phyloP scores from a whole-genome alignment of 139 green algal species.

The Diplosphaera chodatii region DNA sequence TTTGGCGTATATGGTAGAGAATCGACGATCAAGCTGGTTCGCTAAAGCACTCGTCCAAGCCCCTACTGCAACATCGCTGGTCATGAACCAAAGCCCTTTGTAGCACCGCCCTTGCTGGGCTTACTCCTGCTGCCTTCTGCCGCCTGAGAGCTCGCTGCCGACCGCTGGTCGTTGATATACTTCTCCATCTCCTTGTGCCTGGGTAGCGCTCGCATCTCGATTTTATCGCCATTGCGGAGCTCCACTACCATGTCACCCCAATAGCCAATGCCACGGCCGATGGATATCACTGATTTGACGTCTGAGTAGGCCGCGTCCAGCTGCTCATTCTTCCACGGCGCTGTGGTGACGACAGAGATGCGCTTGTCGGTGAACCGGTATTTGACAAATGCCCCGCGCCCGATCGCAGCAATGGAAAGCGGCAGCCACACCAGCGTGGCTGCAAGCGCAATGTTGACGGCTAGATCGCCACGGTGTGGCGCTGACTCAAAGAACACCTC shows the following conservation, averaged over 20 bases:
- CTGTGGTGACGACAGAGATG: constrained; percentile 63
- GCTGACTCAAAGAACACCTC: constrained; percentile 52
- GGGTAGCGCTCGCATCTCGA: constrained; percentile 79
- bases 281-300: constrained; percentile 64
- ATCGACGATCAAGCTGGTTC: too few species aligned
- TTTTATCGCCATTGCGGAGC: constrained; percentile 66
- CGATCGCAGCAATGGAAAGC: constrained; percentile 66
- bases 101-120: background rate
- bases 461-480: constrained; percentile 66
- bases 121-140: background rate
- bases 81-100: background rate
- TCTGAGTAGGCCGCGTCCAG: constrained; percentile 55
- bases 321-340: constrained; percentile 82
- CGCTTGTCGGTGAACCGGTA: constrained; percentile 85
- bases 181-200: constrained; percentile 75
- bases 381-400: constrained; percentile 73
- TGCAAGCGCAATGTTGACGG: constrained; percentile 73
- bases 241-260: constrained; percentile 91
- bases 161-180: constrained; percentile 68
- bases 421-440: constrained; percentile 79
- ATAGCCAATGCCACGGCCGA: constrained; percentile 66
- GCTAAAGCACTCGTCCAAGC: too few species aligned
- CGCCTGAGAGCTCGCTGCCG: constrained; percentile 5
- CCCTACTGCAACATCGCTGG: too few species aligned
- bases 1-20: too few species aligned